Evolutionary conservation across 2,329 filamentous ascomycete genomes (phyloP).

Genomic region (Akanthomyces lecanii): DNA sequence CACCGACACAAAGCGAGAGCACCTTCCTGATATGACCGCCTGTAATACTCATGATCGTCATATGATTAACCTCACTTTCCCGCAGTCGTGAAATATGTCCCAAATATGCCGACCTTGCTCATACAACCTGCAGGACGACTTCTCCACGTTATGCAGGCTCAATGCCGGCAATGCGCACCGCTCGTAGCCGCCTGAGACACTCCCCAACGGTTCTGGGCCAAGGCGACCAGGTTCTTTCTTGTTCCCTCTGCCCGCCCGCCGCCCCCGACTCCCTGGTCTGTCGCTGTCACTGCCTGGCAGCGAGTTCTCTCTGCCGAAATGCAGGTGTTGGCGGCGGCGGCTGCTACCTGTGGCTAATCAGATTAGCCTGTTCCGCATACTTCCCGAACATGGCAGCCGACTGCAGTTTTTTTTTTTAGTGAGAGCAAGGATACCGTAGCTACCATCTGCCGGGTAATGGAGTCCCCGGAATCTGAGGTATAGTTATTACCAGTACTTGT

Average conservation of each 20-base stretch:
- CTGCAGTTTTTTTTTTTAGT: too few species aligned
- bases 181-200: slow-evolving; percentile 4
- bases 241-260: not conserved
- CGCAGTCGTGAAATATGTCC: not conserved
- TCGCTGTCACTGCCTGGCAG: too few species aligned
- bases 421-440: not conserved
- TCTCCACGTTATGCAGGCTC: not conserved
- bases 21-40: not conserved
- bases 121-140: not conserved
- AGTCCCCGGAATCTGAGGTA: not conserved
- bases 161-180: not conserved
- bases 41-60: slow-evolving; percentile 4
- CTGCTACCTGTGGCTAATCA: not conserved
- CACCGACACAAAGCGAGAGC: not conserved
- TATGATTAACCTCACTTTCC: slow-evolving; percentile 6
- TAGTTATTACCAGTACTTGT: too few species aligned
- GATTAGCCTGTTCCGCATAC: slow-evolving; percentile 8
- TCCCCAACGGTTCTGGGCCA: not conserved
- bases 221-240: not conserved
- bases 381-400: not conserved
- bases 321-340: too few species aligned
- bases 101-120: not conserved
- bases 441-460: not conserved
- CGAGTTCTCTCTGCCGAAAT: too few species aligned
- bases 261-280: not conserved